These are phyloP conservation scores for Phytophthora pisi DNA, from an alignment of 352 stramenopile genomes.

Conservation along the genomic window DNA sequence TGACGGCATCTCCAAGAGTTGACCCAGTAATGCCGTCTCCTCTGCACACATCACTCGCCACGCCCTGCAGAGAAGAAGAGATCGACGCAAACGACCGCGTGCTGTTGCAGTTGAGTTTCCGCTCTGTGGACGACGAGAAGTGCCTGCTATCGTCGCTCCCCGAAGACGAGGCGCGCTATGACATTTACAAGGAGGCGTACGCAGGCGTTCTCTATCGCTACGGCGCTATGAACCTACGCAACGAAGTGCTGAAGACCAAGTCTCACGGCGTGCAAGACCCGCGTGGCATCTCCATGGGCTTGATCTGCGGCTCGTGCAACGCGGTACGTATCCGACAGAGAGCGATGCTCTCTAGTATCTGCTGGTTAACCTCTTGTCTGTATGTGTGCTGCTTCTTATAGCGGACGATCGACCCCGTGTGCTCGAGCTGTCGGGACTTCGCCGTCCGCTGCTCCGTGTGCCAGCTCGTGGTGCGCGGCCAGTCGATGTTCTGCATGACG, in stretches of 20 bases:
- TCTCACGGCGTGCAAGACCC: slow-evolving; percentile 34
- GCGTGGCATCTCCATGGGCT: slow-evolving; percentile 63
- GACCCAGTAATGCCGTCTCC: slow-evolving; percentile 26
- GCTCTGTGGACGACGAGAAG: slow-evolving; percentile 43
- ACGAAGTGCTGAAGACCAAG: slow-evolving; percentile 75
- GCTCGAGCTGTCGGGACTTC: slow-evolving; percentile 72
- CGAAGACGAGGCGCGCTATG: slow-evolving; percentile 68
- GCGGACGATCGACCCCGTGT: slow-evolving; percentile 64
- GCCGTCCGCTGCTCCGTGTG: slow-evolving; percentile 82
- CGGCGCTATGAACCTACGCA: slow-evolving; percentile 71
- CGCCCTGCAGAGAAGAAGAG: slow-evolving; percentile 34
- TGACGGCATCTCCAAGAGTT: slow-evolving; percentile 29
- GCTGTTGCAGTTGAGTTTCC: slow-evolving; percentile 54
- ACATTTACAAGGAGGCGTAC: slow-evolving; percentile 84
- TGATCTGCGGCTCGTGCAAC: slow-evolving; percentile 73
- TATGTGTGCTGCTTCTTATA: slow-evolving; percentile 23
- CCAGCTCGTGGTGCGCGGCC: slow-evolving; percentile 79
- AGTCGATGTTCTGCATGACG: slow-evolving; percentile 89
- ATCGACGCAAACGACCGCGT: slow-evolving; percentile 52
- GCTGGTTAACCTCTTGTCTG: not conserved
- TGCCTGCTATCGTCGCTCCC: slow-evolving; percentile 56
- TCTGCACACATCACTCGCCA: slow-evolving; percentile 13
- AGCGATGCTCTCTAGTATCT: not conserved
- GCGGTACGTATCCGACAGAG: slow-evolving; percentile 38
- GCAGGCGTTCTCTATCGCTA: slow-evolving; percentile 84